phyloP scores from a whole-genome alignment of 139 green algal genomes.

The Pseudopediastrum boryanum region DNA sequence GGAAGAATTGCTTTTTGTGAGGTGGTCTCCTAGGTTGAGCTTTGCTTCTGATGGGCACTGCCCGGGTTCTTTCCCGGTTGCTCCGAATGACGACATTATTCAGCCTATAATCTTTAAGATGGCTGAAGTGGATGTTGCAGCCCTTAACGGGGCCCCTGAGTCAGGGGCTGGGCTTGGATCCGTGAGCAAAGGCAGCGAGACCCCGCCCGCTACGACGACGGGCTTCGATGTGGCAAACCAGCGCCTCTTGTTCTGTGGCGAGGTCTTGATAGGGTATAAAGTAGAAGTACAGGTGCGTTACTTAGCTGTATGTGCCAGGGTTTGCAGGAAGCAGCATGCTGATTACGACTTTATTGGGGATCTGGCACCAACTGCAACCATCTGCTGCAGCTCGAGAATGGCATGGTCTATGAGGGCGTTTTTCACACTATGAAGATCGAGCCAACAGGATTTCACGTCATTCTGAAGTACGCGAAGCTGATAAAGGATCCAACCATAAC shows the following conservation, averaged over 20 bases:
- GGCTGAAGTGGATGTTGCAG: no score
- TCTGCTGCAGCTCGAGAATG: conserved; percentile 33
- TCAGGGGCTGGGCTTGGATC: no score
- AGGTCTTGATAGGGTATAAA: conserved; percentile 74
- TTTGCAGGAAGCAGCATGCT: background rate
- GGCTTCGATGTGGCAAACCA: conserved; percentile 9
- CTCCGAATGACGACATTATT: no score
- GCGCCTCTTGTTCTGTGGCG: conserved; percentile 48
- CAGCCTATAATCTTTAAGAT: no score
- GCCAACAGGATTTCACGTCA: conserved; percentile 38
- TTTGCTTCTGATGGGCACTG: no score
- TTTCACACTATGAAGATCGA: conserved; percentile 58
- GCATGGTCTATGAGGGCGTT: conserved; percentile 73
- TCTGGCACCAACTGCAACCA: background rate
- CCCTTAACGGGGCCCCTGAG: no score
- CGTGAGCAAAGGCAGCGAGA: background rate
- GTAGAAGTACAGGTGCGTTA: conserved; percentile 68
- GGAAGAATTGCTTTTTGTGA: no score
- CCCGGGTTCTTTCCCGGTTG: no score
- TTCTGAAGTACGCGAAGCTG: conserved; percentile 66
- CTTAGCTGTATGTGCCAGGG: no score
- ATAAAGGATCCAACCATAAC: conserved; percentile 38
- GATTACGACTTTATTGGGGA: background rate
- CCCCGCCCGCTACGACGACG: background rate
- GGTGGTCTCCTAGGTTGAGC: no score